phyloP scores from a whole-genome alignment of 495 filamentous ascomycete species.

The Neurospora sp. region DNA sequence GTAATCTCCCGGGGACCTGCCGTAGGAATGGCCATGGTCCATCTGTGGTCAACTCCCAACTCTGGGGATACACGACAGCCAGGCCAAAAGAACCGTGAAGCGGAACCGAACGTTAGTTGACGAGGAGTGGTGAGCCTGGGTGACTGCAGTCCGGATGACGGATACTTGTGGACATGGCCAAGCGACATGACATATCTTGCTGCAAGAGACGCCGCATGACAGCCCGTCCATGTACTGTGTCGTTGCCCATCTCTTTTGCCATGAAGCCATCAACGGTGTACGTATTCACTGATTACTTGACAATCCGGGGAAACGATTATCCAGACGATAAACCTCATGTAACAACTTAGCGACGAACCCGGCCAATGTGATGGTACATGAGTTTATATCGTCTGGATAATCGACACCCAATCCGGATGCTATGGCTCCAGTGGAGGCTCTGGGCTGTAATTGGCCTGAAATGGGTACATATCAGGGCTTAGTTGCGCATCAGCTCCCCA shows the following conservation, averaged over 20 bases:
- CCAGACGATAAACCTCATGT: too few relatives aligned
- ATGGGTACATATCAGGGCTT: not conserved
- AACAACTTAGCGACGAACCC: too few relatives aligned
- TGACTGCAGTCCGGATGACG: not conserved
- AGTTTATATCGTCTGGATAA: too few relatives aligned
- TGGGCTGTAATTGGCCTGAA: not conserved
- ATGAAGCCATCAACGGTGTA: not conserved
- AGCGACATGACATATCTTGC: not conserved
- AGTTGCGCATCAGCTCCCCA: not conserved
- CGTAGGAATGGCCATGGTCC: not conserved
- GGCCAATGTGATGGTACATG: too few relatives aligned
- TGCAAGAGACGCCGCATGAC: not conserved
- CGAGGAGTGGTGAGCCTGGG: not conserved
- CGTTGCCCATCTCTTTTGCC: not conserved
- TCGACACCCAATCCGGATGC: too few relatives aligned
- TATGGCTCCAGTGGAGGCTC: not conserved
- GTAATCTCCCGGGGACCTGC: not conserved
- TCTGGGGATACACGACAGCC: not conserved
- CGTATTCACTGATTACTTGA: not conserved
- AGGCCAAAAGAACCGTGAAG: not conserved
- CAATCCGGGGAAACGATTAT: too few relatives aligned
- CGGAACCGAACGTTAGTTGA: not conserved
- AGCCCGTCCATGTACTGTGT: not conserved
- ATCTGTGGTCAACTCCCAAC: not conserved
- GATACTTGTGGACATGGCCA: not conserved